phyloP scores from a whole-genome alignment of 495 filamentous ascomycete species.

The Bacidia rubella region DNA sequence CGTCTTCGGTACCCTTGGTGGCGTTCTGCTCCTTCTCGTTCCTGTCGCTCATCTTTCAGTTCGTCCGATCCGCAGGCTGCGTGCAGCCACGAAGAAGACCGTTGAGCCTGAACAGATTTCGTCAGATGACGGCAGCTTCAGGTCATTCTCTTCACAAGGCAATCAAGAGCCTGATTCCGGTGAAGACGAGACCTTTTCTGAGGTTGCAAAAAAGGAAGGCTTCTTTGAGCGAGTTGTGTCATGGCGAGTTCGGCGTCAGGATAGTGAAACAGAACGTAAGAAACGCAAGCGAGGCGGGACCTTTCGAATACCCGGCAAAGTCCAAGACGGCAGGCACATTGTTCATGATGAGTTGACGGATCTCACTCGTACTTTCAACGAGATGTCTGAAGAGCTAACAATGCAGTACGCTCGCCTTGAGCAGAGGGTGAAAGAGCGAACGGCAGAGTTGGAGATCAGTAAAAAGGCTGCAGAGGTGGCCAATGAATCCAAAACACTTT shows the following conservation, averaged over 20 bases:
- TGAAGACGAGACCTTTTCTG: conserved; percentile 5
- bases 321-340: conserved; percentile 57
- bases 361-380: conserved; percentile 76
- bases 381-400: conserved; percentile 81
- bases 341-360: conserved; percentile 83
- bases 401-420: conserved; percentile 76
- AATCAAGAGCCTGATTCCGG: conserved; percentile 19
- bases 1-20: conserved; percentile 67
- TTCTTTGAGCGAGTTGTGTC: conserved; percentile 23
- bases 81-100: conserved; percentile 64
- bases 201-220: conserved; percentile 31
- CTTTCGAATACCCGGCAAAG: conserved; percentile 75
- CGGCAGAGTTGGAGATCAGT: conserved; percentile 69
- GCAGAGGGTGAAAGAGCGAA: conserved; percentile 70
- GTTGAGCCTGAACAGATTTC: conserved; percentile 41
- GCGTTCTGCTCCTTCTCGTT: conserved; percentile 51
- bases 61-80: conserved; percentile 62
- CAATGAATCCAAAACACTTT: conserved; percentile 88
- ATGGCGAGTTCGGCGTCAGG: conserved; percentile 19
- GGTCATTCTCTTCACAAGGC: conserved; percentile 24
- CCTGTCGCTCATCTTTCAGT: conserved; percentile 70
- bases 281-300: conserved; percentile 29
- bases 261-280: conserved; percentile 1
- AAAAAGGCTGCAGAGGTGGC: conserved; percentile 86
- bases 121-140: conserved; percentile 22